Evolutionary conservation across 164 flowering plant species (phyloP).

Genomic region (Magnolia sinica): DNA sequence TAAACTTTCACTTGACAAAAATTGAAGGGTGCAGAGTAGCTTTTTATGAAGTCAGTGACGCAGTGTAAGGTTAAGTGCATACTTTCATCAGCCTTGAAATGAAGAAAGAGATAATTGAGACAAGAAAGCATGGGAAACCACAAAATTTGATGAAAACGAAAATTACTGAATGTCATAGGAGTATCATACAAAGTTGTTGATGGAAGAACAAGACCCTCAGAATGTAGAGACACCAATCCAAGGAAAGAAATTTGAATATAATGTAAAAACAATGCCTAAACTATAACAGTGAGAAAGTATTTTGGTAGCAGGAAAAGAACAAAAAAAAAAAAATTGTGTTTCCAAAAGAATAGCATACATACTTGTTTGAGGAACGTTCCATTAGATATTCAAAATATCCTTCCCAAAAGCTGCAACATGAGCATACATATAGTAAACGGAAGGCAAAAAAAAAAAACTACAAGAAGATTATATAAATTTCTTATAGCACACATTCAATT

Average conservation of each 20-base stretch:
- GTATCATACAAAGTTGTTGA: too few relatives aligned
- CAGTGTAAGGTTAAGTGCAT: too few relatives aligned
- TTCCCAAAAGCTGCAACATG: slow-evolving; percentile 85
- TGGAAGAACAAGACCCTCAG: background rate
- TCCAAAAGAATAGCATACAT: slow-evolving; percentile 24
- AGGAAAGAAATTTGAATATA: background rate
- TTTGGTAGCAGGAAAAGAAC: background rate
- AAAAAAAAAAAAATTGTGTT: background rate
- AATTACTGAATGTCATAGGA: too few relatives aligned
- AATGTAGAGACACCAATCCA: background rate
- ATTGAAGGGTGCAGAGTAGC: too few relatives aligned
- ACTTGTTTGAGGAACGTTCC: slow-evolving; percentile 84
- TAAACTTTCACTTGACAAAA: too few relatives aligned
- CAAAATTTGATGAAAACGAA: too few relatives aligned
- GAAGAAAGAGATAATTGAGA: too few relatives aligned
- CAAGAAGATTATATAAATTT: background rate
- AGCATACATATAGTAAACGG: slow-evolving; percentile 3
- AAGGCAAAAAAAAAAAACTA: background rate
- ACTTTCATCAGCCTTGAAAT: too few relatives aligned
- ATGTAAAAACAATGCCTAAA: background rate
- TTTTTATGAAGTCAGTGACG: too few relatives aligned
- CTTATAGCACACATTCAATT: background rate
- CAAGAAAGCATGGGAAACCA: too few relatives aligned
- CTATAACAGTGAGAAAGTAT: background rate
- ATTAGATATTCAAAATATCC: slow-evolving; percentile 87